These are phyloP conservation scores for Tolypocladium tropicale DNA, from an alignment of 2,329 filamentous ascomycete species.

Conservation along the genomic window DNA sequence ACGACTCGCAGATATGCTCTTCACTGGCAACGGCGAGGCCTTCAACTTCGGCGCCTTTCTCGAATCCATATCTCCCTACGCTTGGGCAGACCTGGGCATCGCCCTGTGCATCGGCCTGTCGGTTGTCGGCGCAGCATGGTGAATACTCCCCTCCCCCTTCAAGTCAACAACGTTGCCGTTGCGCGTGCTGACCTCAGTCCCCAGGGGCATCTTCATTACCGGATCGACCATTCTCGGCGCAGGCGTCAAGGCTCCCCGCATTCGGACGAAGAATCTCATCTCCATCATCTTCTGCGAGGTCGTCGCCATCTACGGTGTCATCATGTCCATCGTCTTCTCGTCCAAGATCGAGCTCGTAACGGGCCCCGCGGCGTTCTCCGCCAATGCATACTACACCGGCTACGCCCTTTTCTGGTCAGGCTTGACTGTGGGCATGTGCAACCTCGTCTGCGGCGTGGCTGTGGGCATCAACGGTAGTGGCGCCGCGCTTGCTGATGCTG, in stretches of 20 bases:
- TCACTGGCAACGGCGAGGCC: conserved; percentile 87
- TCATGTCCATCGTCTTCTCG: conserved; percentile 98
- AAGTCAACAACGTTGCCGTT: background rate
- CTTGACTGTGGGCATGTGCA: conserved; percentile 89
- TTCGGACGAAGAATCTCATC: conserved; percentile 98
- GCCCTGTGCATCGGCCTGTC: conserved; percentile 91
- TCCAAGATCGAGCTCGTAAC: conserved; percentile 65
- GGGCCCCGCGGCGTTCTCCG: conserved; percentile 57
- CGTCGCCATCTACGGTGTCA: conserved; percentile 98
- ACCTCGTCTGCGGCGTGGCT: conserved; percentile 88
- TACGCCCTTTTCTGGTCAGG: conserved; percentile 95
- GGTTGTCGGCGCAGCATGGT: conserved; percentile 97
- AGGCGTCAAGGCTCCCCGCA: conserved; percentile 91
- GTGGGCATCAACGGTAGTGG: conserved; percentile 98
- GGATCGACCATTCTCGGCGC: conserved; percentile 95
- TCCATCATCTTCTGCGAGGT: conserved; percentile 99
- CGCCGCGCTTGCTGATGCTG: conserved; percentile 90
- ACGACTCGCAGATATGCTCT: conserved; percentile 75
- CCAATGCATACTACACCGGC: conserved; percentile 83
- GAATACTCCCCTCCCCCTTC: conserved; percentile 20
- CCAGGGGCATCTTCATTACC: conserved; percentile 97
- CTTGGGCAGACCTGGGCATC: conserved; percentile 86
- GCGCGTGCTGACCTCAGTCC: conserved; percentile 1
- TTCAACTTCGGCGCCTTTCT: conserved; percentile 97
- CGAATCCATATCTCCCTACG: conserved; percentile 86